Percentiles rank a stretch among this genome's conserved stretches.
These are phyloP conservation scores for Jamesozyma gamospora DNA, from an alignment of 805 yeast species.

Conservation along the genomic window DNA sequence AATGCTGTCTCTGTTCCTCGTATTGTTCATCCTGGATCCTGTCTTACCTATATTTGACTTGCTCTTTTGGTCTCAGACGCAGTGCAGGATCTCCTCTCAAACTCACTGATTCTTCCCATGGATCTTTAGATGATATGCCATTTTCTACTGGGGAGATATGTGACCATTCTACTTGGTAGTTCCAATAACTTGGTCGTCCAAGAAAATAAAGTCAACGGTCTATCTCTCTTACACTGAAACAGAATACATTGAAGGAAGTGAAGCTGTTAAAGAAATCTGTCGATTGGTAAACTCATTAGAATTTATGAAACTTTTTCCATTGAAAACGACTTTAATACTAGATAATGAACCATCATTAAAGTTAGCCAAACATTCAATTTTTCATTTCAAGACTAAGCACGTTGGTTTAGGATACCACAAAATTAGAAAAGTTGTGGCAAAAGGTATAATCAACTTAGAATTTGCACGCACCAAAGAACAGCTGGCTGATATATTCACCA, in stretches of 20 bases:
- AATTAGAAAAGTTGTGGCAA: constrained; percentile 2
- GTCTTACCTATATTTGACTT: no score
- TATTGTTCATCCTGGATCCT: no score
- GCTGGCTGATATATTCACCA: constrained; percentile 4
- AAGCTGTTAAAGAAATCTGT: constrained; percentile 5
- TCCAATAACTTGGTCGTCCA: constrained; percentile 10
- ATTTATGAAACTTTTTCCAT: neutral
- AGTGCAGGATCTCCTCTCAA: no score
- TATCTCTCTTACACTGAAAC: constrained; percentile 8
- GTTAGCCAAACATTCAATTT: constrained; percentile 3
- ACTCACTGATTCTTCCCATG: constrained; percentile 7
- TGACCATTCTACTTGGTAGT: constrained; percentile 6
- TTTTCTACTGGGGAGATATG: constrained; percentile 9
- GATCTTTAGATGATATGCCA: constrained; percentile 3
- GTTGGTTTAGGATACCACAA: constrained; percentile 4
- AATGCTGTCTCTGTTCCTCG: no score
- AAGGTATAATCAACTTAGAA: neutral
- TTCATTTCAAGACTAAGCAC: constrained; percentile 8
- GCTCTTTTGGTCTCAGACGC: no score
- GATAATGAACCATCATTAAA: constrained; percentile 7
- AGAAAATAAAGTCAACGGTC: constrained; percentile 5
- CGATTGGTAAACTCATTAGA: constrained; percentile 3
- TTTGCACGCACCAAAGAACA: constrained; percentile 6
- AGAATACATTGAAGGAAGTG: constrained; percentile 7
- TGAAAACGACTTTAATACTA: neutral